These are phyloP conservation scores for Chrysoporthe cubensis DNA, from an alignment of 2,329 filamentous ascomycete species.

Conservation along the genomic window DNA sequence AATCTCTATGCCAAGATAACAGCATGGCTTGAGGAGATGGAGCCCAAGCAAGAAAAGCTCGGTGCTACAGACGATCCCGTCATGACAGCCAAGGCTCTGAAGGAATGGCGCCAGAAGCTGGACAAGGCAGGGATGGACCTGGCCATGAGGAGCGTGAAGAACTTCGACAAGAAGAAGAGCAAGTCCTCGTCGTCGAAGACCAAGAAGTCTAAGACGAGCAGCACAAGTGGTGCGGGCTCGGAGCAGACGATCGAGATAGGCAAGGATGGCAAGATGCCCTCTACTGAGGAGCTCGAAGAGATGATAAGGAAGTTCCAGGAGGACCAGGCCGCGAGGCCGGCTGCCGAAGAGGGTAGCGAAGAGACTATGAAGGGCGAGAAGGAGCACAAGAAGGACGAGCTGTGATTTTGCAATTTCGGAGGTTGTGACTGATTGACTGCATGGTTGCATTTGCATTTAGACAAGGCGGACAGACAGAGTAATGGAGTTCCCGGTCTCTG, in stretches of 20 bases:
- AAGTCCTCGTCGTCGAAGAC: slow-evolving; percentile 40
- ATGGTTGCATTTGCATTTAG: slow-evolving; percentile 11
- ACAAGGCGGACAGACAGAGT: background rate
- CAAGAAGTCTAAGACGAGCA: slow-evolving; percentile 50
- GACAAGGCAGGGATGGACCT: slow-evolving; percentile 72
- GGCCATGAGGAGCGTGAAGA: slow-evolving; percentile 68
- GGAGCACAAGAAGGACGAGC: slow-evolving; percentile 39
- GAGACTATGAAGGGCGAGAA: slow-evolving; percentile 34
- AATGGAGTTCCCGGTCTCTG: slow-evolving; percentile 1
- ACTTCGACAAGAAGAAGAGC: slow-evolving; percentile 54
- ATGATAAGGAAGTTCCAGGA: slow-evolving; percentile 53
- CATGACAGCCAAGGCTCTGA: slow-evolving; percentile 72
- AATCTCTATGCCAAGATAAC: slow-evolving; percentile 64
- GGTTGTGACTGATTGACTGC: background rate
- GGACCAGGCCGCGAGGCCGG: slow-evolving; percentile 35
- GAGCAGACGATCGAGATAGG: slow-evolving; percentile 48
- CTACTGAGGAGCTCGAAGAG: slow-evolving; percentile 51
- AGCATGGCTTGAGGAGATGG: slow-evolving; percentile 76
- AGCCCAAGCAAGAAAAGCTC: slow-evolving; percentile 72
- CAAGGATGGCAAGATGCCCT: slow-evolving; percentile 48
- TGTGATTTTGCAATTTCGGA: slow-evolving; percentile 31
- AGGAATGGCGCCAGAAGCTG: slow-evolving; percentile 70
- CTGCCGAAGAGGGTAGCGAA: slow-evolving; percentile 29
- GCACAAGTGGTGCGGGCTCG: slow-evolving; percentile 36
- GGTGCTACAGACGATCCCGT: slow-evolving; percentile 73